Conservation (phyloP, 1,284 basidiomycete species). For the Anthracocystis walkeri region DNA sequence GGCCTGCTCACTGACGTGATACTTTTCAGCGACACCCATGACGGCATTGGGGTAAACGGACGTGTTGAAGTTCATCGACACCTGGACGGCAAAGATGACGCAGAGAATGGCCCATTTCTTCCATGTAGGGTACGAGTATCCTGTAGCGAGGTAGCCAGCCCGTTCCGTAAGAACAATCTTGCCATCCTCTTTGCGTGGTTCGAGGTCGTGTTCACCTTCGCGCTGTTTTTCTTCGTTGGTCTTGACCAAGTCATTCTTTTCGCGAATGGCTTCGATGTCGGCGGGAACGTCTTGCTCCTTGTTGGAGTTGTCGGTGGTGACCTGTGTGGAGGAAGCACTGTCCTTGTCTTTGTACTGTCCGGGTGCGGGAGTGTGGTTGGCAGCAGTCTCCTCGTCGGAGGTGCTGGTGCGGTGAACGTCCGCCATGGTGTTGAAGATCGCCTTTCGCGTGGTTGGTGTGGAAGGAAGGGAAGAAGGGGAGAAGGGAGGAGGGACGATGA, state of each 20-base stretch:
- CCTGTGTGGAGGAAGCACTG: conserved; percentile 13
- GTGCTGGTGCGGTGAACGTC: conserved; percentile 29
- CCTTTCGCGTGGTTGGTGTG: background rate
- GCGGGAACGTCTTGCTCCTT: conserved; percentile 11
- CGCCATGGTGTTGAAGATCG: conserved; percentile 14
- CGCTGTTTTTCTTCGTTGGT: conserved; percentile 50
- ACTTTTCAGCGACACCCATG: conserved; percentile 61
- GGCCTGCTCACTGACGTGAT: conserved; percentile 68
- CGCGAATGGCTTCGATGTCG: conserved; percentile 37
- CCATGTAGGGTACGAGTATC: conserved; percentile 61
- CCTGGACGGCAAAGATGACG: conserved; percentile 70
- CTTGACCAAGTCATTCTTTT: conserved; percentile 46
- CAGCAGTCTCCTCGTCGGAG: conserved; percentile 30
- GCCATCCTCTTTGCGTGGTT: conserved; percentile 59
- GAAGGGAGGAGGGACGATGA: too few relatives aligned
- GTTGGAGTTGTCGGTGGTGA: conserved; percentile 11
- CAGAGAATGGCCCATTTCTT: conserved; percentile 70
- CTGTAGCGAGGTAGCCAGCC: conserved; percentile 65
- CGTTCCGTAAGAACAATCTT: conserved; percentile 67
- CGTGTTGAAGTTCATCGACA: conserved; percentile 70
- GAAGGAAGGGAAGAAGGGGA: background rate
- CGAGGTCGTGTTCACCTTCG: conserved; percentile 46
- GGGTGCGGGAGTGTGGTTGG: conserved; percentile 16
- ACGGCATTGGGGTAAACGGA: conserved; percentile 69
- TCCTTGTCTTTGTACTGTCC: conserved; percentile 11